Percentiles rank a stretch among this genome's conserved stretches.
These are phyloP conservation scores for Smallanthus sonchifolius DNA, from an alignment of 129 eudicot genomes.

Conservation along the genomic window DNA sequence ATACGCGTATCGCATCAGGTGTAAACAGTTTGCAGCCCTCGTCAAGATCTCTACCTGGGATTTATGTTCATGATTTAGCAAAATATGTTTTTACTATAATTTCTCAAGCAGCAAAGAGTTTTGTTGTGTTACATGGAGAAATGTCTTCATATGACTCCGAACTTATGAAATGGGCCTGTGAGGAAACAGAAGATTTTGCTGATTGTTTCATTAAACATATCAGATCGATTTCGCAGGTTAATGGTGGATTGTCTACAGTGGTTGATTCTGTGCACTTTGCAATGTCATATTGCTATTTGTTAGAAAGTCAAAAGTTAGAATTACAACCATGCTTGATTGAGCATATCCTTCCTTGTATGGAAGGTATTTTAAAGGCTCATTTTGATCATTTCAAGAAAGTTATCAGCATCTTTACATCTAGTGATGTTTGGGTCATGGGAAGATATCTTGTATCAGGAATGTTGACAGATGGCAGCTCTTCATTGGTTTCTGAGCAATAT, in stretches of 20 bases:
- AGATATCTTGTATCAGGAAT: conserved; percentile 59
- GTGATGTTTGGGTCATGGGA: conserved; percentile 61
- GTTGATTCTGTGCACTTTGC: conserved; percentile 52
- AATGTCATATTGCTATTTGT: conserved; percentile 55
- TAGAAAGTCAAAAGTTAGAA: conserved; percentile 49
- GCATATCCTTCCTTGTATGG: conserved; percentile 49
- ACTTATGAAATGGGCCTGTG: conserved; percentile 49
- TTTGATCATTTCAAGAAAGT: conserved; percentile 58
- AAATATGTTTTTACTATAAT: conserved; percentile 50
- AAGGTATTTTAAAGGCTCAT: conserved; percentile 39
- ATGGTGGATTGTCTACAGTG: conserved; percentile 40
- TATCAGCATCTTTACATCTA: conserved; percentile 48
- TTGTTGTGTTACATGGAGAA: conserved; percentile 49
- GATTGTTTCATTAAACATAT: conserved; percentile 38
- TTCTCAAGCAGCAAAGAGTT: conserved; percentile 68
- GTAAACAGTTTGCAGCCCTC: conserved; percentile 39
- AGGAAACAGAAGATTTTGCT: conserved; percentile 58
- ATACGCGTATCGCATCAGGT: conserved; percentile 43
- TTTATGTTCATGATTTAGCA: conserved; percentile 41
- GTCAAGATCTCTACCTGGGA: conserved; percentile 30
- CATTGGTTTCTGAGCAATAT: conserved; percentile 28
- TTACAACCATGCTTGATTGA: conserved; percentile 47
- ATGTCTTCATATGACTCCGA: conserved; percentile 39
- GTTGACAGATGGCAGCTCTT: conserved; percentile 32
- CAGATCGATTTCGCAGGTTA: conserved; percentile 42